A percentile compares a stretch with the other conserved stretches of the same genome.
Evolutionary conservation across 2,329 filamentous ascomycete genomes (phyloP).

Genomic region (Leptographium flavum): DNA sequence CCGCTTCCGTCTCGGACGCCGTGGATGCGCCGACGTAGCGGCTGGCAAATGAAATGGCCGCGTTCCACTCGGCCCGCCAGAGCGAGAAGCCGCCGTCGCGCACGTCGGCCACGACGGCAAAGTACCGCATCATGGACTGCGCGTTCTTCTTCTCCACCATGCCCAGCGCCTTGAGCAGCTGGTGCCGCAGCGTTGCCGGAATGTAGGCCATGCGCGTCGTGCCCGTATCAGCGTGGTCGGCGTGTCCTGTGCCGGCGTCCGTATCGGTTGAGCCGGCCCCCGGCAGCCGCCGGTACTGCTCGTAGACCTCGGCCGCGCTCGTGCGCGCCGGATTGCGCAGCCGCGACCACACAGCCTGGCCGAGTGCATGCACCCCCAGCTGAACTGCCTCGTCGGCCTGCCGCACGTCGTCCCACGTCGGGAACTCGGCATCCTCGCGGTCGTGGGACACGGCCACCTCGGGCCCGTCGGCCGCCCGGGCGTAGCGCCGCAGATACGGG

Average conservation of each 20-base stretch:
- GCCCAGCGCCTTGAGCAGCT: slow-evolving; percentile 55
- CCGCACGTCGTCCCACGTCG: slow-evolving; percentile 26
- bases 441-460: slow-evolving; percentile 35
- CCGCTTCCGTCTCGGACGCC: slow-evolving; percentile 47
- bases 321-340: slow-evolving; percentile 26
- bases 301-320: slow-evolving; percentile 30
- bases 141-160: slow-evolving; percentile 41
- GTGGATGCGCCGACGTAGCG: slow-evolving; percentile 50
- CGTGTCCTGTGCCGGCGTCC: no score
- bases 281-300: slow-evolving; percentile 33
- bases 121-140: slow-evolving; percentile 63
- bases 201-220: slow-evolving; percentile 37
- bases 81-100: slow-evolving; percentile 58
- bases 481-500: slow-evolving; percentile 39
- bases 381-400: slow-evolving; percentile 21
- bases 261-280: no score
- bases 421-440: slow-evolving; percentile 31
- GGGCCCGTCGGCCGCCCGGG: slow-evolving; percentile 30
- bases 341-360: slow-evolving; percentile 24
- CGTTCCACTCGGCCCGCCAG: slow-evolving; percentile 61
- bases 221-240: no score
- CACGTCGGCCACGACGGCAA: slow-evolving; percentile 73
- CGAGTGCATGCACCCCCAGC: slow-evolving; percentile 23
- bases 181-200: slow-evolving; percentile 37
- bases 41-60: slow-evolving; percentile 65